A percentile compares a stretch with the other conserved stretches of the same genome.
These are phyloP conservation scores for Boletus patriciae DNA, from an alignment of 768 basidiomycete species.

Conservation along the genomic window DNA sequence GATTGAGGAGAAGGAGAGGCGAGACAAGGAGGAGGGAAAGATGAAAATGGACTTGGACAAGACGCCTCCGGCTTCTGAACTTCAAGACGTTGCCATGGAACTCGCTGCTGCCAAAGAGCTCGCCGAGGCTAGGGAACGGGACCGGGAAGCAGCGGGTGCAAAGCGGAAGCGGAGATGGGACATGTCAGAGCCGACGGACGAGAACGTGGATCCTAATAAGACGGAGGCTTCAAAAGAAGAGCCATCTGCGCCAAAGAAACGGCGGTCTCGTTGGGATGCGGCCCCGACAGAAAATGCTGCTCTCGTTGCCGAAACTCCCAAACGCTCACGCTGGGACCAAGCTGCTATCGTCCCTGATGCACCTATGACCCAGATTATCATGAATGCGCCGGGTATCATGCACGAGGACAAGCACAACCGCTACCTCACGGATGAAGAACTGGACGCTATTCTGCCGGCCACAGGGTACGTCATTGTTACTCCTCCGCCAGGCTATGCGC, in stretches of 20 bases:
- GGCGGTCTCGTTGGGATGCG: conserved; percentile 95
- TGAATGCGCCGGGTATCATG: conserved; percentile 80
- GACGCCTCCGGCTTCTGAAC: conserved; percentile 83
- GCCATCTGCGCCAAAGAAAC: conserved; percentile 80
- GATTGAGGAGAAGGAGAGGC: conserved; percentile 87
- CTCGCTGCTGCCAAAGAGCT: conserved; percentile 50
- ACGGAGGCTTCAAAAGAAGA: conserved; percentile 73
- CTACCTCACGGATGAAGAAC: conserved; percentile 94
- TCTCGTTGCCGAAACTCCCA: conserved; percentile 64
- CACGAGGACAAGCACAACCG: conserved; percentile 96
- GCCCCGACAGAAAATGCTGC: conserved; percentile 67
- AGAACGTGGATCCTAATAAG: conserved; percentile 64
- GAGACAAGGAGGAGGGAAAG: conserved; percentile 66
- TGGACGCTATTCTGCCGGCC: conserved; percentile 84
- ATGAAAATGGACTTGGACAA: conserved; percentile 88
- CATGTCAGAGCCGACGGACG: conserved; percentile 57
- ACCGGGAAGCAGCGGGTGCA: conserved; percentile 44
- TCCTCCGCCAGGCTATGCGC: conserved; percentile 92
- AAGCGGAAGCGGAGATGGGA: conserved; percentile 87
- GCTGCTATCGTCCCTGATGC: conserved; percentile 72
- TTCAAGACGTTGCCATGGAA: conserved; percentile 71
- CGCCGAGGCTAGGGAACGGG: conserved; percentile 38
- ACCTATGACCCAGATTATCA: conserved; percentile 79
- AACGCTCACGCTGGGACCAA: conserved; percentile 97
- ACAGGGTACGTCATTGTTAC: conserved; percentile 89